phyloP scores from a whole-genome alignment of 768 basidiomycete genomes.

The Brasilioporus rufonigricans region DNA sequence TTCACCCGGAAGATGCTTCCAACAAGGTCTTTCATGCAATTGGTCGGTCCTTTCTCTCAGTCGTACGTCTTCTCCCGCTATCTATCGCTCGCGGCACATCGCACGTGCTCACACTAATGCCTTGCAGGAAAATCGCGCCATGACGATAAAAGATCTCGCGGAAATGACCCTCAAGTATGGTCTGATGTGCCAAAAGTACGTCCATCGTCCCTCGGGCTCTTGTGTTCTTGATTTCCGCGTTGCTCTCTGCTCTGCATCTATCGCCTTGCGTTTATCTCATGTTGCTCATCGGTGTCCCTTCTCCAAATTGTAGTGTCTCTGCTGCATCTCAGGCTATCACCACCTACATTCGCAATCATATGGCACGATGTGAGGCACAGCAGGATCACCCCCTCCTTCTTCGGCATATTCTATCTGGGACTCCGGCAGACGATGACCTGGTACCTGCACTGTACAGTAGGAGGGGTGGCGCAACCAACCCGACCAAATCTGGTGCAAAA shows the following conservation, averaged over 20 bases:
- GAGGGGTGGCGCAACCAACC: slow-evolving; percentile 60
- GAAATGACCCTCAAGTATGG: slow-evolving; percentile 65
- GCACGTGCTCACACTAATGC: slow-evolving; percentile 11
- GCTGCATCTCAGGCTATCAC: slow-evolving; percentile 82
- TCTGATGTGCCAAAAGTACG: slow-evolving; percentile 73
- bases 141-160: slow-evolving; percentile 85
- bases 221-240: slow-evolving; percentile 8
- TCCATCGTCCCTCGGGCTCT: slow-evolving; percentile 19
- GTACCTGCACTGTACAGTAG: slow-evolving; percentile 68
- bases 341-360: slow-evolving; percentile 75
- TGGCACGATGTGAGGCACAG: slow-evolving; percentile 66
- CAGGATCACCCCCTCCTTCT: slow-evolving; percentile 74
- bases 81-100: slow-evolving; percentile 16
- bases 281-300: slow-evolving; percentile 8
- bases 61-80: slow-evolving; percentile 46
- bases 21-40: slow-evolving; percentile 75
- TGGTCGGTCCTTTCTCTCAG: slow-evolving; percentile 68
- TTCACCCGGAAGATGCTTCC: slow-evolving; percentile 71
- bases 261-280: slow-evolving; percentile 11
- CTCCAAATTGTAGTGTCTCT: slow-evolving; percentile 48
- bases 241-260: slow-evolving; percentile 1
- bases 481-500: slow-evolving; percentile 24
- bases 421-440: slow-evolving; percentile 69
- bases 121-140: slow-evolving; percentile 70
- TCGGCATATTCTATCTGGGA: slow-evolving; percentile 71